phyloP scores from a whole-genome alignment of 2,329 filamentous ascomycete genomes.

The Botryotinia calthae region DNA sequence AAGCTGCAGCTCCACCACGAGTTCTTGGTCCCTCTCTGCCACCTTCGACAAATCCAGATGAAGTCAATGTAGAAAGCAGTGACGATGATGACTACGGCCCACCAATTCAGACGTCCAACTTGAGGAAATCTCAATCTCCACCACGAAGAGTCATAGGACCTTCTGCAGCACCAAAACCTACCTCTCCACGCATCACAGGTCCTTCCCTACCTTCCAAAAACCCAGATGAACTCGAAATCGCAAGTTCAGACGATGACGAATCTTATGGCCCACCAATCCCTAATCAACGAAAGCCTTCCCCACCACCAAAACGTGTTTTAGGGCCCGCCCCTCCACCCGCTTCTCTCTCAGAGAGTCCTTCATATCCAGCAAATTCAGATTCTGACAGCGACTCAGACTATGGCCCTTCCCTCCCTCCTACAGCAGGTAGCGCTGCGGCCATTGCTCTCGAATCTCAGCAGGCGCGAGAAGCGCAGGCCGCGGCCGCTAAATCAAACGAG shows the following conservation, averaged over 20 bases:
- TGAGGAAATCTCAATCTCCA: conserved; percentile 23
- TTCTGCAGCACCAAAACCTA: conserved; percentile 39
- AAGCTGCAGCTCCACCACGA: conserved; percentile 32
- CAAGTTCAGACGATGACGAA: conserved; percentile 38
- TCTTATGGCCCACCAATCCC: conserved; percentile 12
- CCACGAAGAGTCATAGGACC: conserved; percentile 25
- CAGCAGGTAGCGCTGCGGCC: conserved; percentile 36
- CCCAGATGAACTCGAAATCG: conserved; percentile 47
- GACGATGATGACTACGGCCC: conserved; percentile 39
- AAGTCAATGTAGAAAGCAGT: conserved; percentile 47
- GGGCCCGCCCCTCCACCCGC: conserved; percentile 46
- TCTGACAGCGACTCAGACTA: conserved; percentile 50
- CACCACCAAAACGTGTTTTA: conserved; percentile 29
- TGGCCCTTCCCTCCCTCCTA: conserved; percentile 57
- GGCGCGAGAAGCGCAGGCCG: conserved; percentile 1
- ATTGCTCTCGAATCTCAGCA: conserved; percentile 6
- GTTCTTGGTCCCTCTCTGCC: conserved; percentile 32
- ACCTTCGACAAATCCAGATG: conserved; percentile 44
- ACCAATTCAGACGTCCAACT: conserved; percentile 7
- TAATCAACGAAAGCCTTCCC: background rate
- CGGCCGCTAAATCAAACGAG: conserved; percentile 28
- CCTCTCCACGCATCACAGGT: conserved; percentile 29
- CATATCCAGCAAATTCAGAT: conserved; percentile 37
- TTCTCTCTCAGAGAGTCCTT: conserved; percentile 42
- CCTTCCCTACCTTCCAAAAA: conserved; percentile 37